Evolutionary conservation across 345 rosid genomes (phyloP).

Genomic region (Microcos paniculata): DNA sequence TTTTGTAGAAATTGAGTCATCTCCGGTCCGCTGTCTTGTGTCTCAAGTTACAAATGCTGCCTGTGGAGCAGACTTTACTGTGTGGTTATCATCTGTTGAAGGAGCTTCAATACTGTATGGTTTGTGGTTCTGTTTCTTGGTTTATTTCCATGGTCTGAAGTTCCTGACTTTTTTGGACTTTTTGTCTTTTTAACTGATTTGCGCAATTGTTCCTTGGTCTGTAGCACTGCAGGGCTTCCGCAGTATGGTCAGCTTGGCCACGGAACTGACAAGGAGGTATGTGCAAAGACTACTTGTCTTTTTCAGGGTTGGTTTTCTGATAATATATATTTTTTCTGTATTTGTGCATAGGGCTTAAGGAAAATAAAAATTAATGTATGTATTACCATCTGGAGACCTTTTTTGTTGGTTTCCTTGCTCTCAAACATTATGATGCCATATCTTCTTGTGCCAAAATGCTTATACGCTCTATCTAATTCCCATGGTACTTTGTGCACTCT

Average conservation of each 20-base stretch:
- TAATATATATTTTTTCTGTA: neutral
- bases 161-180: neutral
- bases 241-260: constrained; percentile 99
- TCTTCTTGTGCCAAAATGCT: neutral
- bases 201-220: constrained; percentile 28
- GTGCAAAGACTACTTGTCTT: neutral
- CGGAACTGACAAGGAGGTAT: constrained; percentile 97
- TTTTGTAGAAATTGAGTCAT: constrained; percentile 63
- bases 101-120: constrained; percentile 95
- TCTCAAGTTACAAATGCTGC: constrained; percentile 75
- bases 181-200: constrained; percentile 7
- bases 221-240: constrained; percentile 96
- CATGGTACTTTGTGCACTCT: neutral
- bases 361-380: no score
- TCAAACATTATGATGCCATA: no score
- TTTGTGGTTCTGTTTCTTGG: constrained; percentile 35
- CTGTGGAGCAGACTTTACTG: constrained; percentile 94
- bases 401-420: no score
- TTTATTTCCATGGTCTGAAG: neutral
- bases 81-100: constrained; percentile 84
- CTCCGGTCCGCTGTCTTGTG: constrained; percentile 78
- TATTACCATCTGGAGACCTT: no score
- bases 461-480: neutral
- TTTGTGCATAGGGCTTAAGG: neutral
- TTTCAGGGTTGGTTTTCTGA: neutral